Evolutionary conservation across 257 asterid species (phyloP).

Genomic region (Scutellaria galericulata): DNA sequence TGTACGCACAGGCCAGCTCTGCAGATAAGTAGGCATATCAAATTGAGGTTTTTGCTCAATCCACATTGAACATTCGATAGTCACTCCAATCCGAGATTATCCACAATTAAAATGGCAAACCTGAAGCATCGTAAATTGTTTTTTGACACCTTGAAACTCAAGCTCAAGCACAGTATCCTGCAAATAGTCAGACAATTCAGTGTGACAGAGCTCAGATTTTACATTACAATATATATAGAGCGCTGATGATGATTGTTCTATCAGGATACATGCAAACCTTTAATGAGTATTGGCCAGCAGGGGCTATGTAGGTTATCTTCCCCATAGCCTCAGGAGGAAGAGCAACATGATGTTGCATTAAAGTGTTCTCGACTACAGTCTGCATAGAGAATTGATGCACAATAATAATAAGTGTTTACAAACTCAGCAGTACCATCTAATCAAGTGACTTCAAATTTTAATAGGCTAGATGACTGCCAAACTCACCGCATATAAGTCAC

Average conservation of each 20-base stretch:
- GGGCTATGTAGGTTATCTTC: slow-evolving; percentile 88
- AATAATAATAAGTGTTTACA: slow-evolving; percentile 12
- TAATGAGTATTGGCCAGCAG: slow-evolving; percentile 89
- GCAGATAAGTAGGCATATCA: slow-evolving; percentile 41
- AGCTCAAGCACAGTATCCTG: slow-evolving; percentile 99
- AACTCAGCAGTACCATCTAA: slow-evolving; percentile 25
- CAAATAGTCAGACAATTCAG: slow-evolving; percentile 39
- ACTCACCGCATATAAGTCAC: slow-evolving; percentile 96
- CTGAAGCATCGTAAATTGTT: slow-evolving; percentile 97
- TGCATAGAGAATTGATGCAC: slow-evolving; percentile 44
- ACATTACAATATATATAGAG: slow-evolving; percentile 1
- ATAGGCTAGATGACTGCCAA: slow-evolving; percentile 32
- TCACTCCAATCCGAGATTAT: slow-evolving; percentile 20
- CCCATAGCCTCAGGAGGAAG: slow-evolving; percentile 99
- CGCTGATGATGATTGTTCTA: not conserved
- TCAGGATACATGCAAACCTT: slow-evolving; percentile 58
- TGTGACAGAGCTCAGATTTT: slow-evolving; percentile 11
- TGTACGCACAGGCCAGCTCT: slow-evolving; percentile 98
- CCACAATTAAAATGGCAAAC: slow-evolving; percentile 42
- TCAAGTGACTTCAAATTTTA: slow-evolving; percentile 5
- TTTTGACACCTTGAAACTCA: slow-evolving; percentile 97
- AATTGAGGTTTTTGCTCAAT: slow-evolving; percentile 32
- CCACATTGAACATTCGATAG: slow-evolving; percentile 21
- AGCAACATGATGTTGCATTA: slow-evolving; percentile 85
- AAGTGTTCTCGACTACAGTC: slow-evolving; percentile 87